Base-by-base conservation (phyloP, 225 moss, liverwort and hornwort species). In the Neckera pumila region DNA sequence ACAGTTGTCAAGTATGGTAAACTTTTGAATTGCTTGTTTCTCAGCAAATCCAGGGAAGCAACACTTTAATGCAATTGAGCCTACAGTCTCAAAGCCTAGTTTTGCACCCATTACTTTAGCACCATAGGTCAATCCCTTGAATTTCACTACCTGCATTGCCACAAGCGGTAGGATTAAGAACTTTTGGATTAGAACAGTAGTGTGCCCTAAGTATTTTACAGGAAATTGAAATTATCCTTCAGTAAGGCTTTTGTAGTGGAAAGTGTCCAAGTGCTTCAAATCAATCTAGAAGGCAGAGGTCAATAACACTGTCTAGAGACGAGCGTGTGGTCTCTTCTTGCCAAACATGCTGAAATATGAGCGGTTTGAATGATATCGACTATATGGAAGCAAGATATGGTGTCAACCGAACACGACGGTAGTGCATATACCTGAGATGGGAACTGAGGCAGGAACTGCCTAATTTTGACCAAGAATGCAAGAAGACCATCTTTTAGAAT, bases 401-500 rank as follows among this genome's bases (percentile, higher is more conserved):
- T 73, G 70, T 34, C n/a, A 79, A 72, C 27, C 33, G 67, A 51
- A 28, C 49, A 86, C 64, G 60, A 38, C n/a, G 28, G 72, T 63
- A 65, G 45, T 3, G 30, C 70, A 84, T 87, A 77, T 89, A 96
- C 96, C 95, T 98, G 95, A 88, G 96, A 89, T 79, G 93, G 97
- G 30, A 93, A 87, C 62, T 92, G 91, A 71, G 97, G 97, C 85
- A 97, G 61, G 63, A 92, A 82, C 84, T 94, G 92, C 66, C 95
- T 94, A 61, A 98, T 56, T 84, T 95, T 98, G 33, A 97, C 92
- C 88, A 98, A 91, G 77, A 98, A 98, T 45, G 92, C 88, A 85
- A 96, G 93, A 53, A 98, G 90, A n/a, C 98, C 97, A 89, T 98
- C 97, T 85, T 96, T 95, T 20, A 98, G 84, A 79, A 98, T 88